phyloP scores from a whole-genome alignment of 176 grass and related monocot genomes.

The Phragmites australis region DNA sequence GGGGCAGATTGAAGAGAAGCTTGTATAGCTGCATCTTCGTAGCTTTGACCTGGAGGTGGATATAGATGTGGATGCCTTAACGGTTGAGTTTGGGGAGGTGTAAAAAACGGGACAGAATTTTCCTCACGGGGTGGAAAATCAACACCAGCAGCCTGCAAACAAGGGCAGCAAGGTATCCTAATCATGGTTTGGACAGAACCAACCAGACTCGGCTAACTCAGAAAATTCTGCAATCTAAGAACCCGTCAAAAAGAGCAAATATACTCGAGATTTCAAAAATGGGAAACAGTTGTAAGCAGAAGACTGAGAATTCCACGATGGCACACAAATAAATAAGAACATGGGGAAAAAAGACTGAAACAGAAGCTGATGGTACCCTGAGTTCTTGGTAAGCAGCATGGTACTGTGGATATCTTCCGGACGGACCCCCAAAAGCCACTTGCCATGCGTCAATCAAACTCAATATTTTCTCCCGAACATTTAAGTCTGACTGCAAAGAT shows the following conservation, averaged over 20 bases:
- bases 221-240: background rate
- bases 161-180: slow-evolving; percentile 17
- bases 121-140: slow-evolving; percentile 91
- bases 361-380: slow-evolving; percentile 54
- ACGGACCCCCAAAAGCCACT: slow-evolving; percentile 96
- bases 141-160: slow-evolving; percentile 76
- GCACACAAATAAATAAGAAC: slow-evolving; percentile 24
- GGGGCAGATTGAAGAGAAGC: slow-evolving; percentile 79
- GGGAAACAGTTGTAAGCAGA: background rate
- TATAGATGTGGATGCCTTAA: slow-evolving; percentile 61
- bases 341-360: background rate
- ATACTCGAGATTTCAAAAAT: background rate
- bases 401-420: slow-evolving; percentile 82
- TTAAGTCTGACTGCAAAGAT: slow-evolving; percentile 73
- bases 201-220: background rate
- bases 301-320: background rate
- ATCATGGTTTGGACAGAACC: slow-evolving; percentile 19
- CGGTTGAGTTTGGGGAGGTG: slow-evolving; percentile 86
- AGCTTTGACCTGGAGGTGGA: slow-evolving; percentile 54
- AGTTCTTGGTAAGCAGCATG: slow-evolving; percentile 95
- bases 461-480: slow-evolving; percentile 94
- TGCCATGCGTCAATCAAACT: slow-evolving; percentile 96
- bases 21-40: slow-evolving; percentile 76
- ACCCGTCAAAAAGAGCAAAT: background rate
- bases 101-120: slow-evolving; percentile 75